Percentiles rank a stretch among this genome's conserved stretches.
Evolutionary conservation across 169 alveolate genomes (phyloP).

Genomic region (Blepharisma undulans): DNA sequence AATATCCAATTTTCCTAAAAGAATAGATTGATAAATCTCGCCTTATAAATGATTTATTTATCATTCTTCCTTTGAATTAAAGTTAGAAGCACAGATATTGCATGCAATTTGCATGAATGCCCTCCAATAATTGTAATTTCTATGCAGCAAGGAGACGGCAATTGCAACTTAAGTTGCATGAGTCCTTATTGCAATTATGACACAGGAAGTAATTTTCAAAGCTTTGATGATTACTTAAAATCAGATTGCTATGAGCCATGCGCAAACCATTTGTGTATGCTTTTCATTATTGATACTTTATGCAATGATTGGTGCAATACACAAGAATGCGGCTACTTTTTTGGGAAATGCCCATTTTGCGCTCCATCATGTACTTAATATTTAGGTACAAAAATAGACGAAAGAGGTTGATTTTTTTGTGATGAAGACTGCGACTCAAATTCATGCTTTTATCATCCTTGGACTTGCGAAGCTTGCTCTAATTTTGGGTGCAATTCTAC

Average conservation of each 20-base stretch:
- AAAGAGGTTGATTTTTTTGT: not conserved
- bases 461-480: not conserved
- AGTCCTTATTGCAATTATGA: conserved; percentile 5
- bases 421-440: not conserved
- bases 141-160: not conserved
- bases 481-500: not conserved
- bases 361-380: conserved; percentile 26
- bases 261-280: not conserved
- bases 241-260: conserved; percentile 2
- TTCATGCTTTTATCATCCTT: not conserved
- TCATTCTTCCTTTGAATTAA: not conserved
- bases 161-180: not conserved
- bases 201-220: not conserved
- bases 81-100: not conserved
- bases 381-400: not conserved
- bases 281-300: not conserved
- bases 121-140: not conserved
- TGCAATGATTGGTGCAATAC: not conserved
- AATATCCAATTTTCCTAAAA: too few species aligned
- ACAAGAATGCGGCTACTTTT: not conserved
- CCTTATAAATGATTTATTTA: not conserved
- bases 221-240: not conserved
- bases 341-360: not conserved
- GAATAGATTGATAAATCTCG: too few species aligned
- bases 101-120: not conserved